A percentile compares a stretch with the other conserved stretches of the same genome.
Evolutionary conservation across 2,329 filamentous ascomycete species (phyloP).

Genomic region (Colletotrichum lindemuthianum): DNA sequence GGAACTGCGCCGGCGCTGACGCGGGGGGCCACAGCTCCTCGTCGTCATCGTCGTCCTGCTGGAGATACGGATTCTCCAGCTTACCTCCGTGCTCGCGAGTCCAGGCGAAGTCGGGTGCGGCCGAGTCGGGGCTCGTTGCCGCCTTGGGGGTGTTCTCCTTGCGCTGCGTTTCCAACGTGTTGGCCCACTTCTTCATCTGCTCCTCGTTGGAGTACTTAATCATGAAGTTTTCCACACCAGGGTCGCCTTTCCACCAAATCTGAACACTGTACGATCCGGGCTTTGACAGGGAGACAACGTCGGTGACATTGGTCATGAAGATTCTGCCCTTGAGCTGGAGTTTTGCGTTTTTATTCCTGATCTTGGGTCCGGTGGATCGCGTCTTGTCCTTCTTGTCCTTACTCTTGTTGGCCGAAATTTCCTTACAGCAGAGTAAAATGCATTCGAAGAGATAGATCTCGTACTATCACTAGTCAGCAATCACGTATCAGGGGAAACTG

Average conservation of each 20-base stretch:
- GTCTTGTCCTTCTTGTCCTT: constrained; percentile 80
- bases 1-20: constrained; percentile 49
- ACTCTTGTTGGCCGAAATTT: constrained; percentile 84
- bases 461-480: constrained; percentile 68
- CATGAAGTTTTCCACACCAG: constrained; percentile 94
- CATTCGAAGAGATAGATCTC: constrained; percentile 97
- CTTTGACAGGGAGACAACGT: constrained; percentile 87
- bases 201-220: constrained; percentile 95
- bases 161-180: constrained; percentile 80
- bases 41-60: constrained; percentile 71
- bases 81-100: constrained; percentile 73
- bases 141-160: constrained; percentile 66
- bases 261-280: constrained; percentile 94
- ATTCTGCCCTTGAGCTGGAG: constrained; percentile 96
- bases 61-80: constrained; percentile 84
- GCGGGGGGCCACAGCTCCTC: constrained; percentile 55
- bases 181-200: constrained; percentile 91
- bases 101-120: constrained; percentile 82
- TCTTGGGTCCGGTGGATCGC: constrained; percentile 65
- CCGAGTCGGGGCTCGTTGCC: constrained; percentile 56
- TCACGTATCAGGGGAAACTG: neutral
- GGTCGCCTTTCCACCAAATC: constrained; percentile 98
- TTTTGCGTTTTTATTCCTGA: constrained; percentile 75
- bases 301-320: constrained; percentile 98
- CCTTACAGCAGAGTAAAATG: constrained; percentile 97